Evolutionary conservation across 805 yeast genomes (phyloP).

Genomic region (Pichia kluyveri): DNA sequence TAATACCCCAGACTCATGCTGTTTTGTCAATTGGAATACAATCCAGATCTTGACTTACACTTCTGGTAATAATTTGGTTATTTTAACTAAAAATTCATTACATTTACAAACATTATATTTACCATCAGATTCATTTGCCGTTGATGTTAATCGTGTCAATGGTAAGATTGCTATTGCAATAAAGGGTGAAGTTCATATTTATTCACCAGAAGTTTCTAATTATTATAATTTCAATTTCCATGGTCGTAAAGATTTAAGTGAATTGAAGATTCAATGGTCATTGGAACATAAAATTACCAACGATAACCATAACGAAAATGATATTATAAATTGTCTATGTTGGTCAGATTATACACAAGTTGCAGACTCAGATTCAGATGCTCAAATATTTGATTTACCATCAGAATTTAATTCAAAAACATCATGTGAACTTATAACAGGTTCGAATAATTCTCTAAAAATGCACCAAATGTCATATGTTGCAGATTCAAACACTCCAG

Average conservation of each 20-base stretch:
- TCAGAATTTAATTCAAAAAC: conserved; percentile 28
- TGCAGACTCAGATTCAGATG: conserved; percentile 18
- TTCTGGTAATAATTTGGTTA: conserved; percentile 80
- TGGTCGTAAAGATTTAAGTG: conserved; percentile 24
- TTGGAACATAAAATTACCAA: conserved; percentile 19
- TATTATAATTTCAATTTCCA: conserved; percentile 26
- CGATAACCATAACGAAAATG: conserved; percentile 13
- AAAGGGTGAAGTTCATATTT: conserved; percentile 35
- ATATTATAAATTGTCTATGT: conserved; percentile 22
- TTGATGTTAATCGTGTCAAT: conserved; percentile 50
- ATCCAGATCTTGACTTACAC: conserved; percentile 64
- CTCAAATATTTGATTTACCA: conserved; percentile 24
- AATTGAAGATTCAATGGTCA: conserved; percentile 25
- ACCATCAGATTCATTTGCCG: conserved; percentile 53
- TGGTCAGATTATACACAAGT: conserved; percentile 30
- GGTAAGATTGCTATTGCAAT: conserved; percentile 57
- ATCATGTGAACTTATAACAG: conserved; percentile 49
- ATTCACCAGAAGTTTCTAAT: conserved; percentile 48
- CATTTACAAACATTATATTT: conserved; percentile 72
- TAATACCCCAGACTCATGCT: conserved; percentile 41
- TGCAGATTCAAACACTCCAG: conserved; percentile 7
- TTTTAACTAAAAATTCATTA: conserved; percentile 41
- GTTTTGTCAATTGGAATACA: conserved; percentile 57
- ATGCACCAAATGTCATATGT: conserved; percentile 41
- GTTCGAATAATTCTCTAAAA: conserved; percentile 40